These are phyloP conservation scores for Hypholoma sublateritium DNA, from an alignment of 768 basidiomycete species.

Conservation along the genomic window DNA sequence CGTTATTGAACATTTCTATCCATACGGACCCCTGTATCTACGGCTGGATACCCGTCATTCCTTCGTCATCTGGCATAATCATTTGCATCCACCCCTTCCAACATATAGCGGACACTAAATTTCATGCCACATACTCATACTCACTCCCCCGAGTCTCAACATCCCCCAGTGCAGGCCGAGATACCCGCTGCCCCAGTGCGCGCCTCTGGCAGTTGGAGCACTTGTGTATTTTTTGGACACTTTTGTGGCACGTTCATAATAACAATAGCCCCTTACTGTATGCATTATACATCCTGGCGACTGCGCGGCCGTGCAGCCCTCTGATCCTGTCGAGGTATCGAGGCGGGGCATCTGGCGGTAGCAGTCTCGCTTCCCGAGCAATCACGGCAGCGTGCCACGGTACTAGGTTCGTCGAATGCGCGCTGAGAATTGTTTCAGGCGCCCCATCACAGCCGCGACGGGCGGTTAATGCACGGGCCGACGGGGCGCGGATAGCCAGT, in stretches of 20 bases:
- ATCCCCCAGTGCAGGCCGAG: not conserved
- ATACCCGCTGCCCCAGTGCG: not conserved
- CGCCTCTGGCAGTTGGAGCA: not conserved
- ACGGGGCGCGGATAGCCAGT: slow-evolving; percentile 1
- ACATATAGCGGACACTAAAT: slow-evolving; percentile 12
- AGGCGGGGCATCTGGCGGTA: not conserved
- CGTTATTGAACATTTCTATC: slow-evolving; percentile 14
- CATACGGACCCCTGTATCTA: slow-evolving; percentile 3
- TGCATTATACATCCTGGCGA: not conserved
- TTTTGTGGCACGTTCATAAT: not conserved
- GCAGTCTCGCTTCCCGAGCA: not conserved
- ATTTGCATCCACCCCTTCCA: slow-evolving; percentile 10
- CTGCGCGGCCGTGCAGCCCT: not conserved
- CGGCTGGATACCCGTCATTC: slow-evolving; percentile 12
- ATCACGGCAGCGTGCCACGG: not conserved
- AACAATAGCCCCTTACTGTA: not conserved
- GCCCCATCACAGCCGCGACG: not conserved
- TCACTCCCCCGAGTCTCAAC: not conserved
- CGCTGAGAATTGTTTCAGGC: no score
- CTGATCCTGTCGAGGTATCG: not conserved
- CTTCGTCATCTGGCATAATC: slow-evolving; percentile 15
- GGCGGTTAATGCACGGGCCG: slow-evolving; percentile 7
- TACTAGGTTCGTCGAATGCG: no score
- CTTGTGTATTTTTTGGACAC: not conserved
- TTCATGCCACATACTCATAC: slow-evolving; percentile 15